These are phyloP conservation scores for Elaeis guineensis DNA, from an alignment of 176 grass and related monocot species.

Conservation along the genomic window DNA sequence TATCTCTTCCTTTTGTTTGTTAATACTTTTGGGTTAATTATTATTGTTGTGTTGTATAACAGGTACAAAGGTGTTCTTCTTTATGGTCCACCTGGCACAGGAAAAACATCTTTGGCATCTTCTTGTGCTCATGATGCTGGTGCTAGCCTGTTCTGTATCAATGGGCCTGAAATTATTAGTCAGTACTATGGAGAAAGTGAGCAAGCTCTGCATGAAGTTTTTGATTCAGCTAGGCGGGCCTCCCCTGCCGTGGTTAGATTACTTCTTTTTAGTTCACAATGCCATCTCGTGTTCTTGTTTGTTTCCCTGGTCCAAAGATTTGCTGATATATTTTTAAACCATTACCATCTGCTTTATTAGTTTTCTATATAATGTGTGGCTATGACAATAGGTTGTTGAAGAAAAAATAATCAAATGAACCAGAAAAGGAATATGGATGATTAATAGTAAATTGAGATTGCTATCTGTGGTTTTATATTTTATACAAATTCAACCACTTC, in stretches of 20 bases:
- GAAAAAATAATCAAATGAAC: too few relatives aligned
- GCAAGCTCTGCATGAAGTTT: slow-evolving; percentile 64
- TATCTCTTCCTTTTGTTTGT: slow-evolving; percentile 3
- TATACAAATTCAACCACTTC: too few relatives aligned
- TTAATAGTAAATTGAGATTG: too few relatives aligned
- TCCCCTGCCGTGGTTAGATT: slow-evolving; percentile 72
- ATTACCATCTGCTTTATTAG: too few relatives aligned
- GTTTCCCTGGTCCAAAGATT: slow-evolving; percentile 6
- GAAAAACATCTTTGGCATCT: slow-evolving; percentile 82
- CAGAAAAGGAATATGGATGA: too few relatives aligned
- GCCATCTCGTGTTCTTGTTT: not conserved
- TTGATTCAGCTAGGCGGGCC: slow-evolving; percentile 58
- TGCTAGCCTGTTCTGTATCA: slow-evolving; percentile 63
- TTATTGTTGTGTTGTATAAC: not conserved
- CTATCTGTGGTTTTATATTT: too few relatives aligned
- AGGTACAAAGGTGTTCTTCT: slow-evolving; percentile 96
- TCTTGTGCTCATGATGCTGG: slow-evolving; percentile 54
- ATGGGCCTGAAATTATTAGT: slow-evolving; percentile 85
- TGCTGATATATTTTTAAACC: too few relatives aligned
- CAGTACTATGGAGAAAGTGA: slow-evolving; percentile 87
- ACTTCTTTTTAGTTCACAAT: slow-evolving; percentile 2
- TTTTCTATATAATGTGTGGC: too few relatives aligned
- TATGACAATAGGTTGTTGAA: too few relatives aligned
- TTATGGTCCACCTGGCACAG: slow-evolving; percentile 90
- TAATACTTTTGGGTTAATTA: not conserved